Percentiles rank a stretch among this genome's conserved stretches.
phyloP scores from a whole-genome alignment of 1,139 yeast species.

The Kodamaea fungicola region DNA sequence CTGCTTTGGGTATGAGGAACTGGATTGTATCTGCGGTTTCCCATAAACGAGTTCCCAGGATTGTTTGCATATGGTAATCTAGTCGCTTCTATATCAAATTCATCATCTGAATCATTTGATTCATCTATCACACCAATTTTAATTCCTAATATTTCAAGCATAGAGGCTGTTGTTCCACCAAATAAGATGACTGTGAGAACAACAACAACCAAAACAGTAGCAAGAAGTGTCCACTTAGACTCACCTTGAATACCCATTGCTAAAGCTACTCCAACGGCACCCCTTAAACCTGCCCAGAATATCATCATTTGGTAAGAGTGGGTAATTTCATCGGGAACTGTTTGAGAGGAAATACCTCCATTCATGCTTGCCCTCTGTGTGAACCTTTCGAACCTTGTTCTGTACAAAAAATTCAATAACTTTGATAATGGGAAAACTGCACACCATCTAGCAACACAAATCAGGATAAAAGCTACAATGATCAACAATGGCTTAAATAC shows the following conservation, averaged over 20 bases:
- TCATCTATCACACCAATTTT: slow-evolving; percentile 89
- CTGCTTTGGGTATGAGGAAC: slow-evolving; percentile 11
- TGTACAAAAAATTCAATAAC: slow-evolving; percentile 74
- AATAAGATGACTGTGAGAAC: slow-evolving; percentile 93
- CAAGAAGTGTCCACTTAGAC: slow-evolving; percentile 80
- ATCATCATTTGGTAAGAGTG: slow-evolving; percentile 98
- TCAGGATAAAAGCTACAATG: slow-evolving; percentile 83
- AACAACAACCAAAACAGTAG: slow-evolving; percentile 94
- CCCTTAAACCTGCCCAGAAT: slow-evolving; percentile 98
- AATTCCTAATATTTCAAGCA: slow-evolving; percentile 92
- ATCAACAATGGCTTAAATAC: slow-evolving; percentile 92
- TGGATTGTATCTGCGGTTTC: slow-evolving; percentile 32
- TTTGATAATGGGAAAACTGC: slow-evolving; percentile 94
- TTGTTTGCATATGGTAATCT: slow-evolving; percentile 29
- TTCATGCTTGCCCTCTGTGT: slow-evolving; percentile 29
- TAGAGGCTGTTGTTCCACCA: slow-evolving; percentile 98
- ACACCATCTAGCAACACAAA: slow-evolving; percentile 95
- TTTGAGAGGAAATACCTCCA: slow-evolving; percentile 38
- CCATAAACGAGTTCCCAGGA: slow-evolving; percentile 20
- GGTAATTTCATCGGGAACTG: slow-evolving; percentile 84
- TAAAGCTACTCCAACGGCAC: slow-evolving; percentile 98
- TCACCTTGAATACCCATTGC: slow-evolving; percentile 98
- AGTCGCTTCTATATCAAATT: slow-evolving; percentile 87
- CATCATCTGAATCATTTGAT: slow-evolving; percentile 76
- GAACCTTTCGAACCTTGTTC: slow-evolving; percentile 48